phyloP scores from a whole-genome alignment of 2,329 filamentous ascomycete species.

The Talaromyces sp. region DNA sequence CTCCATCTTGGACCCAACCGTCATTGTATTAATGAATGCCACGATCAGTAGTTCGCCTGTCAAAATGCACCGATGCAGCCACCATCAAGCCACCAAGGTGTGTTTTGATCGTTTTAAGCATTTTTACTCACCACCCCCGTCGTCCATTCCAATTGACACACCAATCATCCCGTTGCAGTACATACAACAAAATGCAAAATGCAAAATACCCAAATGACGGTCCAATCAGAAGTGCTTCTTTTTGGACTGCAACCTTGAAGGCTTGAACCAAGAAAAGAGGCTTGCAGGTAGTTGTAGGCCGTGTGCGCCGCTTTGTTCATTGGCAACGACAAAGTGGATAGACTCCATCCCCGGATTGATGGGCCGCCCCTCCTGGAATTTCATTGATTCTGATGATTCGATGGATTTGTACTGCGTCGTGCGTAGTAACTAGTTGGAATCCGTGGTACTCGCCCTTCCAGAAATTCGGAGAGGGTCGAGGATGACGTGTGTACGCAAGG shows the following conservation, averaged over 20 bases:
- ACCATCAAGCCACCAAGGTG: constrained; percentile 11
- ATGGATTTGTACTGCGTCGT: not conserved
- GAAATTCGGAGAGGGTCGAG: not conserved
- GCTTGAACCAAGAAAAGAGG: not conserved
- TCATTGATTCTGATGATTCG: too few species aligned
- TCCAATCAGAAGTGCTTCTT: too few species aligned
- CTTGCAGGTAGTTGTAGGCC: not conserved
- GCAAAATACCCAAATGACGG: too few species aligned
- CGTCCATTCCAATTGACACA: not conserved
- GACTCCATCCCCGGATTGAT: constrained; percentile 7
- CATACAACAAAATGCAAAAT: too few species aligned
- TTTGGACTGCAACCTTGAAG: not conserved
- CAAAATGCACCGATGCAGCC: constrained; percentile 10
- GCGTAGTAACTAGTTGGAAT: not conserved
- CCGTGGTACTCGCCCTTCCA: not conserved
- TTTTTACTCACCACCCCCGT: not conserved
- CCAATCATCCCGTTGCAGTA: too few species aligned
- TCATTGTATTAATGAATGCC: too few species aligned
- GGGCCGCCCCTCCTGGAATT: not conserved
- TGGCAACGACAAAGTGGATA: not conserved
- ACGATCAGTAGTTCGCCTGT: constrained; percentile 12
- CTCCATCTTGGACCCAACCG: too few species aligned
- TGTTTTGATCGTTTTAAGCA: not conserved
- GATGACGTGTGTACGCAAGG: constrained; percentile 7
- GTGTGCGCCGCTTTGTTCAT: not conserved